Evolutionary conservation across 805 yeast species (phyloP).

Genomic region (Nakazawaea sp.): DNA sequence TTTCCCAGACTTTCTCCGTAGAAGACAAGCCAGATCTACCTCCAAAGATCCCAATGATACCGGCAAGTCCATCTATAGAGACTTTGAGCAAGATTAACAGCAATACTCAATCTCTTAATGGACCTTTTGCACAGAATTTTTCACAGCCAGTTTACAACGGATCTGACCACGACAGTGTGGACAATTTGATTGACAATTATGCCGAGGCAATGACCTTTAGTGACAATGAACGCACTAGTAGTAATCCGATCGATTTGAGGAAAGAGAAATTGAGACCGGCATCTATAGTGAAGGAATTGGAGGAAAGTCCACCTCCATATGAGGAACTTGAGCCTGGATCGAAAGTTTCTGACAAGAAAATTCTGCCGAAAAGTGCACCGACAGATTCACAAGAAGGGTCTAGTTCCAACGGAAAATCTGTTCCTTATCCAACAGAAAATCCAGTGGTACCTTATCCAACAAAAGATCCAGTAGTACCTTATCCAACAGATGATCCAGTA

Average conservation of each 20-base stretch:
- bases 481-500: constrained; percentile 1
- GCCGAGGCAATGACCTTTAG: constrained; percentile 4
- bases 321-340: background rate
- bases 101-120: background rate
- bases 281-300: constrained; percentile 2
- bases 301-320: constrained; percentile 6
- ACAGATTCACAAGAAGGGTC: too few relatives aligned
- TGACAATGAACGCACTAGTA: too few relatives aligned
- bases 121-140: background rate
- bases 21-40: constrained; percentile 1
- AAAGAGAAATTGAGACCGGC: constrained; percentile 5
- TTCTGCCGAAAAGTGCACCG: background rate
- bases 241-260: too few relatives aligned
- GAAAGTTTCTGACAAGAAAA: background rate
- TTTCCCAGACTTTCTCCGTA: background rate
- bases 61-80: constrained; percentile 6
- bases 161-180: constrained; percentile 1
- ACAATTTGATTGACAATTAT: constrained; percentile 9
- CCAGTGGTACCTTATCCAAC: constrained; percentile 1
- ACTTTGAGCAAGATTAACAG: background rate
- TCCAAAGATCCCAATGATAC: constrained; percentile 8
- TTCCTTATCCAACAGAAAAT: too few relatives aligned
- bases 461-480: background rate
- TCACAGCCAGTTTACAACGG: background rate
- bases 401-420: background rate